These are phyloP conservation scores for Puccinia polysora DNA, from an alignment of 1,284 basidiomycete genomes.

Conservation along the genomic window DNA sequence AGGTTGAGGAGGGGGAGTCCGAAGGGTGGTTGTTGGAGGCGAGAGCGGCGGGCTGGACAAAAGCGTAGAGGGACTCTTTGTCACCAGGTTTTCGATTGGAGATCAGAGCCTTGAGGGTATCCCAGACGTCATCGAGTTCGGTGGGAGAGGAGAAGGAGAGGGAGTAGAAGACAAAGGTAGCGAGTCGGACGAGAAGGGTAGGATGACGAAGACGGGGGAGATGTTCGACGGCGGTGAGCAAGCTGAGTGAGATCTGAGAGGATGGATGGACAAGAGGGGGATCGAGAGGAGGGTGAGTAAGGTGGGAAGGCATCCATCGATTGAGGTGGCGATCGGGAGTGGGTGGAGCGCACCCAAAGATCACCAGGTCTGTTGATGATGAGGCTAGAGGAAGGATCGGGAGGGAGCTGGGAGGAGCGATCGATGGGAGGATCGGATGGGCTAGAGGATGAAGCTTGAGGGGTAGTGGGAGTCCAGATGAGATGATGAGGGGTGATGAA, in stretches of 20 bases:
- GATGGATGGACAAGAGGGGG: slow-evolving; percentile 14
- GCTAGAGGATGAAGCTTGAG: background rate
- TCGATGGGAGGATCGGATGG: background rate
- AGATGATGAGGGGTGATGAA: slow-evolving; percentile 37
- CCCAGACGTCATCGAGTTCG: slow-evolving; percentile 38
- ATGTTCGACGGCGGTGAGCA: slow-evolving; percentile 39
- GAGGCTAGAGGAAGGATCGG: background rate
- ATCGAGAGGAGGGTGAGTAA: too few species aligned
- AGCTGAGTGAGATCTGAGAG: slow-evolving; percentile 21
- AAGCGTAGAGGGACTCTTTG: slow-evolving; percentile 27
- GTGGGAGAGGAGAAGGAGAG: slow-evolving; percentile 13
- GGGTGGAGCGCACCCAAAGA: slow-evolving; percentile 35
- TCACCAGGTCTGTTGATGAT: slow-evolving; percentile 1
- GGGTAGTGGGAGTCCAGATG: slow-evolving; percentile 13
- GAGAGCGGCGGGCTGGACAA: slow-evolving; percentile 5
- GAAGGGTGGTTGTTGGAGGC: background rate
- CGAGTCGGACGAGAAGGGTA: slow-evolving; percentile 28
- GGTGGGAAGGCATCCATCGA: too few species aligned
- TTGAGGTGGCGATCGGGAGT: too few species aligned
- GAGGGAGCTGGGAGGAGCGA: background rate
- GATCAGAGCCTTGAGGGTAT: slow-evolving; percentile 34
- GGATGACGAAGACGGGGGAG: slow-evolving; percentile 24
- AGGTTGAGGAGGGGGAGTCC: background rate
- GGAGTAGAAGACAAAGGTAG: slow-evolving; percentile 37
- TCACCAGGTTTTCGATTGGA: slow-evolving; percentile 38